Evolutionary conservation across 305 asterid species (phyloP).

Genomic region (Fraxinus xanthoxyloides): DNA sequence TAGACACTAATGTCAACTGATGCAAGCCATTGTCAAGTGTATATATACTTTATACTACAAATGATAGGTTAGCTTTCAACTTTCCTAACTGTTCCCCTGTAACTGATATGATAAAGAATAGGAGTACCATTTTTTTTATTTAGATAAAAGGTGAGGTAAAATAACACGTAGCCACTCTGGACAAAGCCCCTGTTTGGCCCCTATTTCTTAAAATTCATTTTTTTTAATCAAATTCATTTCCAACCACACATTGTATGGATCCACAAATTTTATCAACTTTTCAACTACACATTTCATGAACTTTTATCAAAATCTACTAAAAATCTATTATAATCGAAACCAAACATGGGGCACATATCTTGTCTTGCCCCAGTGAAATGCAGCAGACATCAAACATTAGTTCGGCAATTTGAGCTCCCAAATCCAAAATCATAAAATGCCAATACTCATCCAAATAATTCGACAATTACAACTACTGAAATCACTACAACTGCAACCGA

Average conservation of each 20-base stretch:
- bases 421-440: background rate
- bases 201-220: too few relatives aligned
- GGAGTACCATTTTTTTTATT: background rate
- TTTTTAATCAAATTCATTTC: background rate
- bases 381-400: background rate
- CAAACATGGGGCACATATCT: background rate
- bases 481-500: background rate
- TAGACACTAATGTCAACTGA: background rate
- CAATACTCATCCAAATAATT: background rate
- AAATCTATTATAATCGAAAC: background rate
- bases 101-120: background rate
- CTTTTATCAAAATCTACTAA: background rate
- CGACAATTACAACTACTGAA: background rate
- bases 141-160: background rate
- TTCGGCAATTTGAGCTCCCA: background rate
- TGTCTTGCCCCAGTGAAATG: background rate
- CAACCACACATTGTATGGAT: background rate
- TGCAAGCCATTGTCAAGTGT: background rate
- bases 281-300: background rate
- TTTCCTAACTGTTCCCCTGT: background rate
- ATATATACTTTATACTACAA: background rate
- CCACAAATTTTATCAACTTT: background rate
- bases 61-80: background rate
- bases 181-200: background rate
- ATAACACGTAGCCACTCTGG: background rate